Percentiles rank a stretch among this genome's conserved stretches.
Evolutionary conservation across 805 yeast species (phyloP).

Genomic region (Candida maltosa): DNA sequence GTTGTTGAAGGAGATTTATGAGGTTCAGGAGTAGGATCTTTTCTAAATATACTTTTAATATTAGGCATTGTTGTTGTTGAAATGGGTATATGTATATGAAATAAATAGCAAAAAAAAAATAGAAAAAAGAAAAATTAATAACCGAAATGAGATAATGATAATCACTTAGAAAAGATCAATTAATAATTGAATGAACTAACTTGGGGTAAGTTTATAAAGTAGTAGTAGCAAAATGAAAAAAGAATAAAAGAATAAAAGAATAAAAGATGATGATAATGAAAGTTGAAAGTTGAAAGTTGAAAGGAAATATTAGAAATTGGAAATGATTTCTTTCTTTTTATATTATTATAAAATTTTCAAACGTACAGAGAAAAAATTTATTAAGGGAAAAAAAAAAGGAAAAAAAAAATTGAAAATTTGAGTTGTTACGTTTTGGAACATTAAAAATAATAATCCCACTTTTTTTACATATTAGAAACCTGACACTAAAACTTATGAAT

Average conservation of each 20-base stretch:
- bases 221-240: background rate
- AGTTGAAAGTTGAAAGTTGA: background rate
- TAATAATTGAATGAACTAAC: background rate
- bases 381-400: too few species aligned
- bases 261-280: background rate
- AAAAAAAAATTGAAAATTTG: too few species aligned
- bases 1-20: constrained; percentile 10
- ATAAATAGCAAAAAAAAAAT: background rate
- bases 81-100: background rate
- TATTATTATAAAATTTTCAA: background rate
- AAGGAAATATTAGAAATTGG: background rate
- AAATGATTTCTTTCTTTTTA: background rate
- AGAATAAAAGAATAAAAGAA: background rate
- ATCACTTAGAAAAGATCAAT: background rate
- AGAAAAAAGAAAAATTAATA: background rate
- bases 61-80: constrained; percentile 8
- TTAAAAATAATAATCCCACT: too few species aligned
- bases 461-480: too few species aligned
- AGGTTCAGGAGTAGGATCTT: constrained; percentile 13
- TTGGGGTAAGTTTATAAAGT: background rate
- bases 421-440: too few species aligned
- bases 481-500: too few species aligned
- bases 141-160: background rate
- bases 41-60: constrained; percentile 17
- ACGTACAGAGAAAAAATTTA: background rate